Conservation (phyloP, 805 yeast species). For the Saccharomycopsis sp. region DNA sequence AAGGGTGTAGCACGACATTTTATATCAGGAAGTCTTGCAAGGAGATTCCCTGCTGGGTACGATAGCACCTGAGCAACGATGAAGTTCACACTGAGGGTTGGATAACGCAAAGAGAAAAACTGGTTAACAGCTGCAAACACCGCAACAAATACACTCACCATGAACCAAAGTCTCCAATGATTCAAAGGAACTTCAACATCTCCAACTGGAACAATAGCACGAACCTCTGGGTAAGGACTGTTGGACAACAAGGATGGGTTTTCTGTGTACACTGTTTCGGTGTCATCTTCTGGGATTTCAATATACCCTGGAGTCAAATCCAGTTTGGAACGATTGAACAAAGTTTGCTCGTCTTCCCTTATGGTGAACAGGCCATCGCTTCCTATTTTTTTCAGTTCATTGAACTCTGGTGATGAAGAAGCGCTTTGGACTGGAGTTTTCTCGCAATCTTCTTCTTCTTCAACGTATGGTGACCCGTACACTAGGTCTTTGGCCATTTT, state of each 20-base stretch:
- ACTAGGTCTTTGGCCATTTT: too few species aligned
- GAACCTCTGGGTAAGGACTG: constrained; percentile 38
- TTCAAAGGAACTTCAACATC: constrained; percentile 45
- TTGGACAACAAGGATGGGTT: constrained; percentile 12
- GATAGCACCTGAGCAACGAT: constrained; percentile 52
- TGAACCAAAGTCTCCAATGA: constrained; percentile 46
- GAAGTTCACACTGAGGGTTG: constrained; percentile 41
- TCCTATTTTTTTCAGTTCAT: too few species aligned
- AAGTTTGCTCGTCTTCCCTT: too few species aligned
- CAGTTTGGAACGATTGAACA: too few species aligned
- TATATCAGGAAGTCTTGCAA: constrained; percentile 33
- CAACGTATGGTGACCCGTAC: too few species aligned
- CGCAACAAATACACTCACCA: constrained; percentile 44
- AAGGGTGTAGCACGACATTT: constrained; percentile 26
- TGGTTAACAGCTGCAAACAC: constrained; percentile 52
- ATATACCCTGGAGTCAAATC: constrained; percentile 2
- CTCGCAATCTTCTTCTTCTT: too few species aligned
- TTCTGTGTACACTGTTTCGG: not conserved
- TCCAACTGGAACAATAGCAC: constrained; percentile 52
- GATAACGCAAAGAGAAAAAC: constrained; percentile 49
- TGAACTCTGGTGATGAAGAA: too few species aligned
- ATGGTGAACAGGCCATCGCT: too few species aligned
- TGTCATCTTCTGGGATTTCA: constrained; percentile 17
- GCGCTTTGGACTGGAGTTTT: too few species aligned
- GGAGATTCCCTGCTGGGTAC: constrained; percentile 45